Percentiles rank a stretch among this genome's conserved stretches.
phyloP scores from a whole-genome alignment of 2,329 filamentous ascomycete genomes.

The Ceratocystis huliohia region DNA sequence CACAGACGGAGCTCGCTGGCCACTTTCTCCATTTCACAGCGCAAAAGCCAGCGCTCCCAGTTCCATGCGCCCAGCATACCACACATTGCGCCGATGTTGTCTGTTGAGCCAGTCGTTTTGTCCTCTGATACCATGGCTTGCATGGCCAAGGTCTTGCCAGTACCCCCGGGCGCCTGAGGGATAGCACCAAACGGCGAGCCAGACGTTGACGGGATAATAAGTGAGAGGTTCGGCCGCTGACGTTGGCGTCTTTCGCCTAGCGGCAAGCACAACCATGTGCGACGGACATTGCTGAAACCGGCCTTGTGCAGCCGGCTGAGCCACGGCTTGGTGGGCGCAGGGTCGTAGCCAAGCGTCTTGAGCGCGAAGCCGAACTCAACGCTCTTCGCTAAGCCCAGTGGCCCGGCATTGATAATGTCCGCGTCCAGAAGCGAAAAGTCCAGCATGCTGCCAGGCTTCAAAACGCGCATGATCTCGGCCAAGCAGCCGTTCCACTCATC shows the following conservation, averaged over 20 bases:
- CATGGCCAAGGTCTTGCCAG: slow-evolving; percentile 35
- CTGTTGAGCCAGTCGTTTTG: slow-evolving; percentile 47
- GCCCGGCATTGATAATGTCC: slow-evolving; percentile 75
- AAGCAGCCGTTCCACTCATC: slow-evolving; percentile 86
- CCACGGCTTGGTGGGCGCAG: slow-evolving; percentile 69
- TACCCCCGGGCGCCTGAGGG: neutral
- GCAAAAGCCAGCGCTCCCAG: slow-evolving; percentile 94
- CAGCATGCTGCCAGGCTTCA: slow-evolving; percentile 85
- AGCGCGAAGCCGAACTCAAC: slow-evolving; percentile 89
- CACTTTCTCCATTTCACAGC: slow-evolving; percentile 68
- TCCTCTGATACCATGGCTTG: slow-evolving; percentile 44
- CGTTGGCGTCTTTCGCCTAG: slow-evolving; percentile 43
- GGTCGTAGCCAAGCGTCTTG: slow-evolving; percentile 80
- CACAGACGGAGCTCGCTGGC: slow-evolving; percentile 51
- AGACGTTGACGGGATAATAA: slow-evolving; percentile 26
- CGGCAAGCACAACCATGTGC: slow-evolving; percentile 80
- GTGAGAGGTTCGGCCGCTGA: slow-evolving; percentile 23
- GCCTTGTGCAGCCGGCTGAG: slow-evolving; percentile 58
- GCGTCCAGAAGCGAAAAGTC: slow-evolving; percentile 86
- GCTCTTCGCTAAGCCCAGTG: slow-evolving; percentile 64
- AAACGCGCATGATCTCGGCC: slow-evolving; percentile 72
- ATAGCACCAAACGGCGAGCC: neutral
- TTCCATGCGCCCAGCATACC: slow-evolving; percentile 76
- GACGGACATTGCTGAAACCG: slow-evolving; percentile 68
- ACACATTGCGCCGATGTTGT: slow-evolving; percentile 59